These are phyloP conservation scores for Chrysopogon serrulatus DNA, from an alignment of 176 grass and related monocot species.

Conservation along the genomic window DNA sequence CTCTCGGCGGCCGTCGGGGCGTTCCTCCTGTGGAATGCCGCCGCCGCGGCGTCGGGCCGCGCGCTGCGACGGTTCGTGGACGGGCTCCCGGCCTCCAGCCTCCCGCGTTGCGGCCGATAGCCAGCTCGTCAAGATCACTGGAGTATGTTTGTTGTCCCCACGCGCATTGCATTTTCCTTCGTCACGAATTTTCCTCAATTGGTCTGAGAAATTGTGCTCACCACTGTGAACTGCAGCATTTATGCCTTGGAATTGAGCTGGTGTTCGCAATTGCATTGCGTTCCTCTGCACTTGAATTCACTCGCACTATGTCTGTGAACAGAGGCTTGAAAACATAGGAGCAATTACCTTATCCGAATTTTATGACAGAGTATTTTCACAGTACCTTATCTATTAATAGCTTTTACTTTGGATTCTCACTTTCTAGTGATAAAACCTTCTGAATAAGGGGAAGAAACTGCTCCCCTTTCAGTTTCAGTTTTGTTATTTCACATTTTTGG, in stretches of 20 bases:
- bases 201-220: not conserved
- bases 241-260: not conserved
- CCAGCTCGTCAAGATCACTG: conserved; percentile 89
- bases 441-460: not conserved
- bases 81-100: conserved; percentile 51
- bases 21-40: conserved; percentile 82
- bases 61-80: conserved; percentile 58
- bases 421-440: not conserved
- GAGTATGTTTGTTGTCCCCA: conserved; percentile 32
- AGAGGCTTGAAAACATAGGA: not conserved
- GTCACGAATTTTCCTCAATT: not conserved
- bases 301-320: not conserved
- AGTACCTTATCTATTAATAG: not conserved
- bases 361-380: not conserved
- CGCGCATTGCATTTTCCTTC: not conserved
- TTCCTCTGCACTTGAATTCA: not conserved
- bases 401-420: not conserved
- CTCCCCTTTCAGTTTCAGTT: not conserved
- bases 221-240: not conserved
- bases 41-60: conserved; percentile 43
- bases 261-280: not conserved
- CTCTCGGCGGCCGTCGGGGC: conserved; percentile 43
- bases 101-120: conserved; percentile 64
- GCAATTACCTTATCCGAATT: not conserved
- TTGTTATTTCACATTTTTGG: not conserved